phyloP scores from a whole-genome alignment of 805 yeast genomes.

The Spathaspora sp. region DNA sequence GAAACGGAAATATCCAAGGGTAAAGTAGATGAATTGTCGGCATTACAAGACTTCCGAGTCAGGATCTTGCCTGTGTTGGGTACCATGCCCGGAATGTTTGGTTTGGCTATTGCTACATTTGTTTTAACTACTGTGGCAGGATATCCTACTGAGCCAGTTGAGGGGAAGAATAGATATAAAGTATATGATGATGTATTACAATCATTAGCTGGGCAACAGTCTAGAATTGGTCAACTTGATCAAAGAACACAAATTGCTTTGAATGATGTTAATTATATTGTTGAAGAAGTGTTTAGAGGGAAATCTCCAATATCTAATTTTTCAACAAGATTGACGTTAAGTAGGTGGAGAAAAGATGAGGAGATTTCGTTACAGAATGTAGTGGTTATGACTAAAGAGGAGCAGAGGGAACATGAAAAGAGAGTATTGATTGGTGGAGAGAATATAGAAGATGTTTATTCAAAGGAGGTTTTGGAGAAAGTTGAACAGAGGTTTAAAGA shows the following conservation, averaged over 20 bases:
- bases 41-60: conserved; percentile 85
- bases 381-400: conserved; percentile 85
- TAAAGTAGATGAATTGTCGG: conserved; percentile 80
- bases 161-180: conserved; percentile 84
- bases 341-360: conserved; percentile 76
- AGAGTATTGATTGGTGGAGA: conserved; percentile 71
- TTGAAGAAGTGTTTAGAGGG: conserved; percentile 92
- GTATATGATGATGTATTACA: conserved; percentile 81
- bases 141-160: conserved; percentile 86
- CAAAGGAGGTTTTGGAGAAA: conserved; percentile 50
- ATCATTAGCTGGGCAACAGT: conserved; percentile 81
- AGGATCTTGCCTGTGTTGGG: conserved; percentile 94
- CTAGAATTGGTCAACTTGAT: conserved; percentile 67
- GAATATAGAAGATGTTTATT: conserved; percentile 58
- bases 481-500: conserved; percentile 67
- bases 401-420: conserved; percentile 75
- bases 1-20: conserved; percentile 80
- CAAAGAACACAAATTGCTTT: conserved; percentile 74
- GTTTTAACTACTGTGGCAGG: conserved; percentile 77
- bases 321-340: conserved; percentile 73
- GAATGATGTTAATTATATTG: conserved; percentile 72
- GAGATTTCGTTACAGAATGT: conserved; percentile 73
- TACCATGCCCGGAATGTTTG: conserved; percentile 96
- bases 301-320: conserved; percentile 84
- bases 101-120: conserved; percentile 83